A percentile compares a stretch with the other conserved stretches of the same genome.
phyloP scores from a whole-genome alignment of 306 rosid species.

The Quercus robur region DNA sequence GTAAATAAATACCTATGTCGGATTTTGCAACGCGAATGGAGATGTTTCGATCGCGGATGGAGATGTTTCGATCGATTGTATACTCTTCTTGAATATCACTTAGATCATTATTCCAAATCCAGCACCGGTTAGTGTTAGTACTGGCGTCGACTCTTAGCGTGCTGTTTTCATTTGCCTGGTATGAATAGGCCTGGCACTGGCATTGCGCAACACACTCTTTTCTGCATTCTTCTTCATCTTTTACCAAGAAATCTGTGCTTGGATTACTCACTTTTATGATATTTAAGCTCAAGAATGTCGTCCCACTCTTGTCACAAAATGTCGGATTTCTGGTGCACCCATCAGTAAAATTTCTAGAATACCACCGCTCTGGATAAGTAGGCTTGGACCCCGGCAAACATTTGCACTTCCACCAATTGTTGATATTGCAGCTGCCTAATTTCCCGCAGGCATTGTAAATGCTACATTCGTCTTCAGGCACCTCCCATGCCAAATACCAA shows the following conservation, averaged over 20 bases:
- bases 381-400: conserved; percentile 46
- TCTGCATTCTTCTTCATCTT: conserved; percentile 25
- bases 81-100: conserved; percentile 21
- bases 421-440: conserved; percentile 23
- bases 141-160: neutral
- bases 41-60: conserved; percentile 10
- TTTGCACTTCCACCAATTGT: conserved; percentile 14
- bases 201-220: neutral
- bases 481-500: neutral
- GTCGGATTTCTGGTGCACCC: conserved; percentile 24
- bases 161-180: neutral
- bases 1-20: conserved; percentile 33
- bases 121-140: neutral
- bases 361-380: neutral
- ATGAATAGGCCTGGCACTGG: conserved; percentile 39
- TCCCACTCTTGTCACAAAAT: neutral
- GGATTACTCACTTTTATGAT: neutral
- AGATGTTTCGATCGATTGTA: neutral
- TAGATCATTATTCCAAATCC: conserved; percentile 20
- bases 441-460: conserved; percentile 25
- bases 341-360: neutral
- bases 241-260: accelerated
- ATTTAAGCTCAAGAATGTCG: conserved; percentile 15
- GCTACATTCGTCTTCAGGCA: conserved; percentile 18
- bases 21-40: conserved; percentile 6